Evolutionary conservation across 139 green algal species (phyloP).

Genomic region (Chlamydomonas schloesseri): DNA sequence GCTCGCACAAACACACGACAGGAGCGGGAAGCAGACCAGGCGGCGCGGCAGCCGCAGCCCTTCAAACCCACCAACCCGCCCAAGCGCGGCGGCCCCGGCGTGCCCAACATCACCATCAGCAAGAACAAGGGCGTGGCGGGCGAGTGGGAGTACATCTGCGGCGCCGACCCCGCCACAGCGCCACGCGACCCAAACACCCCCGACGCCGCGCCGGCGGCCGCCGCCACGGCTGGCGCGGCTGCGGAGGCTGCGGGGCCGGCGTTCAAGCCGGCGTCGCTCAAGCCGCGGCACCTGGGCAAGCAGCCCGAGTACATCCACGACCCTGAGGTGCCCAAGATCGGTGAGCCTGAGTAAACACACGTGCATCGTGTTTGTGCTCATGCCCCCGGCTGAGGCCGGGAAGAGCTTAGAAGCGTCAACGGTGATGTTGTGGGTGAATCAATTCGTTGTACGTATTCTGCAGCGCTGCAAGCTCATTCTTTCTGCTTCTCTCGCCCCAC

Average conservation of each 20-base stretch:
- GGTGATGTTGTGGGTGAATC: no score
- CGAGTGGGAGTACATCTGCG: slow-evolving; percentile 58
- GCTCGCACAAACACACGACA: neutral
- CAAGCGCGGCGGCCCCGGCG: slow-evolving; percentile 52
- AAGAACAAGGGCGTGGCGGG: slow-evolving; percentile 60
- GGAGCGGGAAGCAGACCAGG: slow-evolving; percentile 50
- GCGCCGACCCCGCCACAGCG: neutral
- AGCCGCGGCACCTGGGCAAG: slow-evolving; percentile 40
- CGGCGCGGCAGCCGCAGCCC: slow-evolving; percentile 48
- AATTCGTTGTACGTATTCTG: no score
- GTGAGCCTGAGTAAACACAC: no score
- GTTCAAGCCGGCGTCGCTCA: slow-evolving; percentile 49
- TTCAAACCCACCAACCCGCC: slow-evolving; percentile 69
- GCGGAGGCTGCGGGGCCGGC: neutral
- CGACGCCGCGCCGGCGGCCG: neutral
- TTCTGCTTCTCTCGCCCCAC: no score
- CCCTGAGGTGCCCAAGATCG: slow-evolving; percentile 52
- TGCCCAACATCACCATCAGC: slow-evolving; percentile 64
- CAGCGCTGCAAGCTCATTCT: no score
- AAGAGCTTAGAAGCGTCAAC: no score
- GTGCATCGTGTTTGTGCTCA: no score
- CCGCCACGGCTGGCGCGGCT: neutral
- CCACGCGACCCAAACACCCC: neutral
- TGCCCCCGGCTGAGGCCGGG: no score
- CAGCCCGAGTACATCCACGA: slow-evolving; percentile 62